Percentiles rank a stretch among this genome's conserved stretches.
These are phyloP conservation scores for Solanum pinnatisectum DNA, from an alignment of 257 asterid species.

Conservation along the genomic window DNA sequence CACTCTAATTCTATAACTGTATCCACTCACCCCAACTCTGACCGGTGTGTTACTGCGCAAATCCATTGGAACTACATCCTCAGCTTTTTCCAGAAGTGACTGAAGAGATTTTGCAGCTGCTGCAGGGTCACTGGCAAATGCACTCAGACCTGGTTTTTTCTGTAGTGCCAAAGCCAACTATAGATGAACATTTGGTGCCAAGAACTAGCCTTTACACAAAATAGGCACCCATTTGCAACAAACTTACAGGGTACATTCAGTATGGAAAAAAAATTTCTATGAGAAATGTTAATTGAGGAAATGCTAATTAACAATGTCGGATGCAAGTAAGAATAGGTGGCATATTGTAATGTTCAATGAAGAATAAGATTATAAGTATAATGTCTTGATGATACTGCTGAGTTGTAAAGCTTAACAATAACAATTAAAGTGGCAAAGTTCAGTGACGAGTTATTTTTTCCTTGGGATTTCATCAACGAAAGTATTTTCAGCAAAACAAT, in stretches of 20 bases:
- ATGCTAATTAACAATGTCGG: not conserved
- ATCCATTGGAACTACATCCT: conserved; percentile 32
- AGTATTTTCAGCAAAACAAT: not conserved
- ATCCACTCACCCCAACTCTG: conserved; percentile 54
- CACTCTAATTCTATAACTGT: not conserved
- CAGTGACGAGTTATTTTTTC: not conserved
- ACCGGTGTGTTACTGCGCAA: conserved; percentile 44
- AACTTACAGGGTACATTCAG: not conserved
- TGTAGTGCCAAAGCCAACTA: conserved; percentile 1
- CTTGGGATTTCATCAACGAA: not conserved
- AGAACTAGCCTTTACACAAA: not conserved
- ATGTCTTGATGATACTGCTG: not conserved
- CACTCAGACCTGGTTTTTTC: conserved; percentile 64
- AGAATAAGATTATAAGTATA: not conserved
- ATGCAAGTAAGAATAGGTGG: not conserved
- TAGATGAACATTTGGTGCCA: not conserved
- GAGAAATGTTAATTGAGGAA: not conserved
- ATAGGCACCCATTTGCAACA: not conserved
- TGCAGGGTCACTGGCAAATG: conserved; percentile 36
- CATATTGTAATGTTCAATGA: not conserved
- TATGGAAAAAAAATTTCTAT: not conserved
- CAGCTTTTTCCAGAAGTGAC: conserved; percentile 42
- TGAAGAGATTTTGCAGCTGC: conserved; percentile 47
- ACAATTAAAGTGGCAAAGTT: not conserved
- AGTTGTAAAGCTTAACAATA: not conserved